phyloP scores from a whole-genome alignment of 2,329 filamentous ascomycete species.

The Chaetomium strumarium region DNA sequence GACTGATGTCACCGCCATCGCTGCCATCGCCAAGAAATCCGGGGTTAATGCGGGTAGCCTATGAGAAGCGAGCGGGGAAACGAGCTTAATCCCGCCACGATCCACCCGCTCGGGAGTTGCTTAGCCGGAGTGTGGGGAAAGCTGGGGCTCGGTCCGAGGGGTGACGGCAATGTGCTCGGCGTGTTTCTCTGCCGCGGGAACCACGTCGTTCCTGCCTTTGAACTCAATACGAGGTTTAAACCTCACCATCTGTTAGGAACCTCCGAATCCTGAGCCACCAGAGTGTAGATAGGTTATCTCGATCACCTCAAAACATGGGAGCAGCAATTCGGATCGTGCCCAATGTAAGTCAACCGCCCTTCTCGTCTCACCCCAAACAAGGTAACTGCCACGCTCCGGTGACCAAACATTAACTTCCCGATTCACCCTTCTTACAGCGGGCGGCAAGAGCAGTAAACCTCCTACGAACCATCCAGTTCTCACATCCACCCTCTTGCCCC shows the following conservation, averaged over 20 bases:
- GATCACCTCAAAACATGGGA: slow-evolving; percentile 15
- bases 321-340: slow-evolving; percentile 27
- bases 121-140: slow-evolving; percentile 12
- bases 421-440: slow-evolving; percentile 35
- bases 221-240: neutral
- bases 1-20: no score
- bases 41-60: neutral
- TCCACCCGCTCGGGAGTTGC: slow-evolving; percentile 5
- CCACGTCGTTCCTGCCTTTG: no score
- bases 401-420: neutral
- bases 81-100: neutral
- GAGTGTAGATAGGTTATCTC: neutral
- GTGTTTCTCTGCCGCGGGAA: neutral
- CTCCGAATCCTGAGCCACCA: neutral
- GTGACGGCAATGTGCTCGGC: neutral
- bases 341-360: slow-evolving; percentile 21
- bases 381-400: neutral
- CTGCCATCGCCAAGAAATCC: slow-evolving; percentile 2
- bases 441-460: slow-evolving; percentile 62
- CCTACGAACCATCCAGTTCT: slow-evolving; percentile 84
- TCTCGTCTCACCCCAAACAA: neutral
- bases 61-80: neutral
- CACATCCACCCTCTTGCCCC: slow-evolving; percentile 80
- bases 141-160: slow-evolving; percentile 5
- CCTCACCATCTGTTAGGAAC: neutral